phyloP scores from a whole-genome alignment of 2,329 filamentous ascomycete species.

The Aspergillus flavus region DNA sequence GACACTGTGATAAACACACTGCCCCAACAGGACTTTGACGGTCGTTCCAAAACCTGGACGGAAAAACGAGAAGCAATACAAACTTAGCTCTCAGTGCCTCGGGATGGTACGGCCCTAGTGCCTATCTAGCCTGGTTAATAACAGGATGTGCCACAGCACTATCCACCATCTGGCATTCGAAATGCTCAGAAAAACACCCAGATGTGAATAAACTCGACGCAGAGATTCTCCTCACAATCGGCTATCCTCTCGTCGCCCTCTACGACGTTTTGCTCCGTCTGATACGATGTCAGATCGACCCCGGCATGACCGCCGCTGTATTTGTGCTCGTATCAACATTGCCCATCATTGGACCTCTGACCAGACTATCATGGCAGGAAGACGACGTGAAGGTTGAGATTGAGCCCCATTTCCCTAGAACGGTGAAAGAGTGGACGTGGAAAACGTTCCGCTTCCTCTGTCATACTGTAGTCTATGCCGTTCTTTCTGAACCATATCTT shows the following conservation, averaged over 20 bases:
- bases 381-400: background rate
- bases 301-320: background rate
- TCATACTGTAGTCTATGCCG: background rate
- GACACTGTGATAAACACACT: background rate
- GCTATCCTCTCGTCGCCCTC: background rate
- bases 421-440: background rate
- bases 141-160: background rate
- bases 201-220: background rate
- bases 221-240: background rate
- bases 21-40: background rate
- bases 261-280: background rate
- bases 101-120: conserved; percentile 1
- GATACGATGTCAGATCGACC: background rate
- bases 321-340: background rate
- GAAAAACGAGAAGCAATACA: background rate
- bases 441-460: background rate
- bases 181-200: background rate
- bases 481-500: background rate
- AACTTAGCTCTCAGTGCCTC: background rate
- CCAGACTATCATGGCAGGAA: background rate
- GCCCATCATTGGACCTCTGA: background rate
- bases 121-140: conserved; percentile 4
- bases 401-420: background rate
- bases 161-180: background rate
- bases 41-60: background rate